phyloP scores from a whole-genome alignment of 2,329 filamentous ascomycete species.

The Trichoderma gracile region DNA sequence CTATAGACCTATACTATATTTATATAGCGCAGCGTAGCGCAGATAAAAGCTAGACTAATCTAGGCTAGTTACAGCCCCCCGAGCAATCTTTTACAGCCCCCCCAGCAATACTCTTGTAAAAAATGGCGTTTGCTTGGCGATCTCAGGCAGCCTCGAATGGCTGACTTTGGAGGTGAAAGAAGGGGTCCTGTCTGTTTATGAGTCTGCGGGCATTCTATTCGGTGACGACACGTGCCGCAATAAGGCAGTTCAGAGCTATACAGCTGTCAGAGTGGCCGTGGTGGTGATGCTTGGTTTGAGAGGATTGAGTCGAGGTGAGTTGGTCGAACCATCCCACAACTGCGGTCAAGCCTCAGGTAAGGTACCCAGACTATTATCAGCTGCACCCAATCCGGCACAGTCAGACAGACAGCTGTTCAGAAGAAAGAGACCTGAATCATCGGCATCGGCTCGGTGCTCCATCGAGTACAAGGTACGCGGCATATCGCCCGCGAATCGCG shows the following conservation, averaged over 20 bases:
- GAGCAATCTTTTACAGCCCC: too few relatives aligned
- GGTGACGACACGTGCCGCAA: too few relatives aligned
- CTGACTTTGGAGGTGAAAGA: background rate
- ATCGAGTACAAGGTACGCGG: constrained; percentile 2
- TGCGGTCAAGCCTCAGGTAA: background rate
- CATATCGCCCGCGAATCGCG: constrained; percentile 10
- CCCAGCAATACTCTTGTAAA: background rate
- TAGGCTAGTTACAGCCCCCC: background rate
- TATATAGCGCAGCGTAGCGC: too few relatives aligned
- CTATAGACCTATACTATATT: too few relatives aligned
- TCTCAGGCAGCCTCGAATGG: constrained; percentile 13
- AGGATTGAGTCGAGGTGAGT: too few relatives aligned
- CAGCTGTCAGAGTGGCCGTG: background rate
- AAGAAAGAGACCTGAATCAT: background rate
- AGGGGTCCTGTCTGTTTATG: background rate
- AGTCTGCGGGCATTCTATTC: background rate
- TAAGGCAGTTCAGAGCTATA: background rate
- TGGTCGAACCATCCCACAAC: background rate
- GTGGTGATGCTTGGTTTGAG: too few relatives aligned
- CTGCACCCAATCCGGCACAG: background rate
- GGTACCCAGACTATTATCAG: too few relatives aligned
- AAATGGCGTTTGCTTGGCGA: constrained; percentile 24
- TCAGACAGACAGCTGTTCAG: background rate
- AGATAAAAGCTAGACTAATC: too few relatives aligned
- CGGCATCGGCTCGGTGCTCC: background rate